phyloP scores from a whole-genome alignment of 1,139 yeast genomes.

The Hansenula anomala region DNA sequence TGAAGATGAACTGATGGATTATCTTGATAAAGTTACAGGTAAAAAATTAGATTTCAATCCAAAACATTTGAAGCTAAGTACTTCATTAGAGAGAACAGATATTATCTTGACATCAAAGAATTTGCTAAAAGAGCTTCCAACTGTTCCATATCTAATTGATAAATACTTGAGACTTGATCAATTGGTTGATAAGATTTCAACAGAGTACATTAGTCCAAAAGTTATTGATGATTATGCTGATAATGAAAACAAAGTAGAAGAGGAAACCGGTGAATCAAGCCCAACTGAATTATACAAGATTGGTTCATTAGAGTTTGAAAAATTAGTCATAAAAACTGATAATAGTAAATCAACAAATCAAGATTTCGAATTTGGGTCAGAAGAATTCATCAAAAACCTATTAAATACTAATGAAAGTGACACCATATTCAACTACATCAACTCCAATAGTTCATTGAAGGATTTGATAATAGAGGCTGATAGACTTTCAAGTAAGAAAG shows the following conservation, averaged over 20 bases:
- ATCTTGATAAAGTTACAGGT: slow-evolving; percentile 70
- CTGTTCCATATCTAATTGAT: slow-evolving; percentile 66
- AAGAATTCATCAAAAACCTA: slow-evolving; percentile 30
- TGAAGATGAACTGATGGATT: slow-evolving; percentile 54
- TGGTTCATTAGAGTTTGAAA: slow-evolving; percentile 53
- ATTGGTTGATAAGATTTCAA: slow-evolving; percentile 40
- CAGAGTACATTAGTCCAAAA: slow-evolving; percentile 13
- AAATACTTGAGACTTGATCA: slow-evolving; percentile 59
- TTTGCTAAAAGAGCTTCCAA: slow-evolving; percentile 53
- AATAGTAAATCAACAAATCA: neutral
- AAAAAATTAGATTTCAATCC: slow-evolving; percentile 63
- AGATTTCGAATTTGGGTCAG: slow-evolving; percentile 31
- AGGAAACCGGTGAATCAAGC: slow-evolving; percentile 4
- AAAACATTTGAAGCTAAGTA: slow-evolving; percentile 52
- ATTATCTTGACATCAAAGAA: slow-evolving; percentile 29
- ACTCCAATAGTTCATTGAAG: slow-evolving; percentile 16
- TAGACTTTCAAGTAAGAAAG: slow-evolving; percentile 13
- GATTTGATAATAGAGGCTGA: slow-evolving; percentile 18
- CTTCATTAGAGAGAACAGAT: slow-evolving; percentile 44
- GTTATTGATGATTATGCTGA: slow-evolving; percentile 22
- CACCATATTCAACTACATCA: slow-evolving; percentile 16
- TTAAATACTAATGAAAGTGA: slow-evolving; percentile 25
- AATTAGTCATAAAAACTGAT: slow-evolving; percentile 38
- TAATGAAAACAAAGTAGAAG: slow-evolving; percentile 2
- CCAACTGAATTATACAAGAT: slow-evolving; percentile 38